A percentile compares a stretch with the other conserved stretches of the same genome.
Evolutionary conservation across 192 early-diverging fungal species (phyloP).

Genomic region (Geranomyces michiganensis): DNA sequence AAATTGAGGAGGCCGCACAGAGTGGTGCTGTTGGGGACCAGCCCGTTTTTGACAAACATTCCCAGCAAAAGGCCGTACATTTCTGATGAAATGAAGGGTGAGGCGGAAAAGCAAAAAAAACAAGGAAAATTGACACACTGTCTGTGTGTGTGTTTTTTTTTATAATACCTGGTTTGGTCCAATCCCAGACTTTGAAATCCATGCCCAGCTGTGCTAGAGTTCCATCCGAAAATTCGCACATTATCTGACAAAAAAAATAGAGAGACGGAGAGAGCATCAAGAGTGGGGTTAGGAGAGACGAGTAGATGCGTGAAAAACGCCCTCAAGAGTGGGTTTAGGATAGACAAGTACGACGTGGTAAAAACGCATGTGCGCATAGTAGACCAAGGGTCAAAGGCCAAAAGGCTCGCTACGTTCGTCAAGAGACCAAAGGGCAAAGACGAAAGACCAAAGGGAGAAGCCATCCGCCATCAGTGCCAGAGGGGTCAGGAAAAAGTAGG

Average conservation of each 20-base stretch:
- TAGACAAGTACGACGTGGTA: too few species aligned
- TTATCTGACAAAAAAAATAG: slow-evolving; percentile 17
- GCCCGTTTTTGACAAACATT: slow-evolving; percentile 69
- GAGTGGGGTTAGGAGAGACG: too few species aligned
- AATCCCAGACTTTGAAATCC: slow-evolving; percentile 49
- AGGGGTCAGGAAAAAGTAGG: too few species aligned
- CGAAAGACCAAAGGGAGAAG: too few species aligned
- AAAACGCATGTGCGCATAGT: too few species aligned
- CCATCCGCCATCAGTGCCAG: too few species aligned
- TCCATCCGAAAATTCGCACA: slow-evolving; percentile 28
- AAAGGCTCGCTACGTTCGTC: too few species aligned
- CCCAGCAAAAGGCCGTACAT: slow-evolving; percentile 83
- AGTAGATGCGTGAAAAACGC: neutral
- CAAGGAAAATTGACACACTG: neutral
- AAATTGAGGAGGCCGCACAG: slow-evolving; percentile 77
- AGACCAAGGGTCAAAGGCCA: too few species aligned
- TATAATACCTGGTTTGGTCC: slow-evolving; percentile 31
- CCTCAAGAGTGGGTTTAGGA: too few species aligned
- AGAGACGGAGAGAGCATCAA: neutral
- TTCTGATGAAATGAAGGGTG: slow-evolving; percentile 46
- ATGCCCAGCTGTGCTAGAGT: slow-evolving; percentile 37
- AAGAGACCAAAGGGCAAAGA: too few species aligned
- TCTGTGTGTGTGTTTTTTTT: neutral
- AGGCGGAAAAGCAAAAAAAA: neutral
- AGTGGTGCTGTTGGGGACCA: slow-evolving; percentile 64